Evolutionary conservation across 108 stramenopile species (phyloP).

Genomic region (Chaetoceros muelleri): DNA sequence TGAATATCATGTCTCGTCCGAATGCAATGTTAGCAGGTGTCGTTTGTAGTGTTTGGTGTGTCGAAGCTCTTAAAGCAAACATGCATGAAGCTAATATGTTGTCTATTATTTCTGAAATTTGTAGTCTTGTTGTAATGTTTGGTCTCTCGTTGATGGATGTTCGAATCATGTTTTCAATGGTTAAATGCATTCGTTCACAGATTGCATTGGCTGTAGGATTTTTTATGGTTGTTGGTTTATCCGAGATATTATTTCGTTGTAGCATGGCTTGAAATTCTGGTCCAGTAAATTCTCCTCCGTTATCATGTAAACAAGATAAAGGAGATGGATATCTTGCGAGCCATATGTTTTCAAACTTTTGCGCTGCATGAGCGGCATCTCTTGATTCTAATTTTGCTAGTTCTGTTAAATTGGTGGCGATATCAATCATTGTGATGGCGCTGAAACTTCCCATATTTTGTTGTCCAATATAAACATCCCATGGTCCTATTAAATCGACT

Average conservation of each 20-base stretch:
- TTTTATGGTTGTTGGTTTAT: conserved; percentile 21
- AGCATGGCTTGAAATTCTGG: conserved; percentile 22
- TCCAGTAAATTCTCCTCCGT: conserved; percentile 34
- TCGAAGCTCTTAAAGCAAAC: not conserved
- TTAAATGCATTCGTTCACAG: conserved; percentile 32
- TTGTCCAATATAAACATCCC: conserved; percentile 9
- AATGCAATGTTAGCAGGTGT: not conserved
- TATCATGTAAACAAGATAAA: conserved; percentile 15
- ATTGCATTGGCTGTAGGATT: conserved; percentile 34
- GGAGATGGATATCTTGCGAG: conserved; percentile 30
- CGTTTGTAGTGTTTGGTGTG: not conserved
- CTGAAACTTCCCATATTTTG: conserved; percentile 1
- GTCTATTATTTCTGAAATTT: not conserved
- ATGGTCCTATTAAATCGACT: conserved; percentile 33
- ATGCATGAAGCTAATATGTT: not conserved
- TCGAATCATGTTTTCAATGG: conserved; percentile 17
- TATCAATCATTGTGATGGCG: conserved; percentile 13
- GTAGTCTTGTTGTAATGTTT: not conserved
- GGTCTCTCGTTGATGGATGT: conserved; percentile 10
- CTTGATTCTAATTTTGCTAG: conserved; percentile 10
- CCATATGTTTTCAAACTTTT: conserved; percentile 28
- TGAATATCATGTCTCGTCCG: not conserved
- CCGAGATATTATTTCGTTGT: conserved; percentile 9
- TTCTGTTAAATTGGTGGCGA: conserved; percentile 14
- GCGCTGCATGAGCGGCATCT: conserved; percentile 10